A percentile compares a stretch with the other conserved stretches of the same genome.
phyloP scores from a whole-genome alignment of 106 monocot species.

The Acorus gramineus region DNA sequence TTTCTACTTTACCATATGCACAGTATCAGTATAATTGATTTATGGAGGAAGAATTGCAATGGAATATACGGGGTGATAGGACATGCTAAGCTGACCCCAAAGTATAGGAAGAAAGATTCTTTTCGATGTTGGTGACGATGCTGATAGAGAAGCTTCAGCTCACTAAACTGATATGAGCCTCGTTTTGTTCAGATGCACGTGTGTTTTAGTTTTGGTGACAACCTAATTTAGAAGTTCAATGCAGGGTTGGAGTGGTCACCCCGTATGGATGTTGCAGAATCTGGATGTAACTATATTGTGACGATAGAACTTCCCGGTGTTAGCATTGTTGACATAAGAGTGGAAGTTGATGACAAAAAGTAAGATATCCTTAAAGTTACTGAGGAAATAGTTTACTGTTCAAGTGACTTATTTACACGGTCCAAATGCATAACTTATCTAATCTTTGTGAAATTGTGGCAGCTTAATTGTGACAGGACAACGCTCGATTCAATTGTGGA shows the following conservation, averaged over 20 bases:
- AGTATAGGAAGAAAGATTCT: too few species aligned
- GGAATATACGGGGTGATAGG: too few species aligned
- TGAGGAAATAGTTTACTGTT: too few species aligned
- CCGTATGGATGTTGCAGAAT: constrained; percentile 54
- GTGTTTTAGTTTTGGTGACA: neutral
- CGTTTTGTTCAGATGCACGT: neutral
- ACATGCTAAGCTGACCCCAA: too few species aligned
- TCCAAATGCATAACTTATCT: neutral
- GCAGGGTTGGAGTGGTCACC: constrained; percentile 41
- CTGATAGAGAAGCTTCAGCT: neutral
- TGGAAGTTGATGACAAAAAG: constrained; percentile 47
- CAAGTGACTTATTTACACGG: neutral
- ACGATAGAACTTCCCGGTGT: constrained; percentile 53
- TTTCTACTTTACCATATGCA: too few species aligned
- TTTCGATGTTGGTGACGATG: too few species aligned
- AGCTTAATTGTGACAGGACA: constrained; percentile 43
- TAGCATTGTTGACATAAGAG: constrained; percentile 32
- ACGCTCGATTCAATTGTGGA: constrained; percentile 11
- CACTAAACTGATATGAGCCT: too few species aligned
- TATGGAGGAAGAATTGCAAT: too few species aligned
- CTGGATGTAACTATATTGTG: constrained; percentile 21
- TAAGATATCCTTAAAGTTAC: constrained; percentile 7
- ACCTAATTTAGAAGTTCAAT: constrained; percentile 6
- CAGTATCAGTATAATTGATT: too few species aligned
- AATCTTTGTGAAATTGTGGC: constrained; percentile 2